A percentile compares a stretch with the other conserved stretches of the same genome.
These are phyloP conservation scores for Pyricularia pennisetigena DNA, from an alignment of 2,329 filamentous ascomycete species.

Conservation along the genomic window DNA sequence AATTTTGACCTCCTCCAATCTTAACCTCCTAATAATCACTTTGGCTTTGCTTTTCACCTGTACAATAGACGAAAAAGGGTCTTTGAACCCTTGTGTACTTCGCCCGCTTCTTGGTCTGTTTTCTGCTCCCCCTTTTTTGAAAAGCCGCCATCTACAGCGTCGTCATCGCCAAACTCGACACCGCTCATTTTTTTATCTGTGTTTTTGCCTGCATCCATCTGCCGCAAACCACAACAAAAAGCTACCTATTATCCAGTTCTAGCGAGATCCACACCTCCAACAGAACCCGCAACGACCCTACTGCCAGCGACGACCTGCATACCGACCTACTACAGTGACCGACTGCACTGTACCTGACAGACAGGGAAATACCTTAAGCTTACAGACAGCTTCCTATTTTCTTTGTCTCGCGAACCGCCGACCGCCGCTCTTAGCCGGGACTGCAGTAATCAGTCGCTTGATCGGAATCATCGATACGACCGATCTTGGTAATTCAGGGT, in stretches of 20 bases:
- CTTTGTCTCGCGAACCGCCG: not conserved
- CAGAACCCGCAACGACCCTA: not conserved
- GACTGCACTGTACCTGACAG: constrained; percentile 3
- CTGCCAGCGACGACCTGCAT: not conserved
- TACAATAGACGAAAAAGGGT: constrained; percentile 2
- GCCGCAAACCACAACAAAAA: not conserved
- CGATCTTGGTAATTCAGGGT: not conserved
- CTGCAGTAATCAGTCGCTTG: not conserved
- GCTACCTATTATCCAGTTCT: not conserved
- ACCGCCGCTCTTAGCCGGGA: not conserved
- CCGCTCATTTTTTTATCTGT: not conserved
- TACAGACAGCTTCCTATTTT: not conserved
- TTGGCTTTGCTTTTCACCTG: not conserved
- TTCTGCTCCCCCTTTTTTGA: not conserved
- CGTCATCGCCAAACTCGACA: not conserved
- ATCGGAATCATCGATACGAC: not conserved
- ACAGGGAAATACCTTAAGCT: not conserved
- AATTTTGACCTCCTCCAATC: not conserved
- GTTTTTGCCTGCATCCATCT: not conserved
- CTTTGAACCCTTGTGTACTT: not conserved
- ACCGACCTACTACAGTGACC: not conserved
- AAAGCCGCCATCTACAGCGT: not conserved
- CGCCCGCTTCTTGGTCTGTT: not conserved
- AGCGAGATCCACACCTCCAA: constrained; percentile 4
- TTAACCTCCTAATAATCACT: not conserved